These are phyloP conservation scores for Verticillium nubilum DNA, from an alignment of 2,329 filamentous ascomycete genomes.

Conservation along the genomic window DNA sequence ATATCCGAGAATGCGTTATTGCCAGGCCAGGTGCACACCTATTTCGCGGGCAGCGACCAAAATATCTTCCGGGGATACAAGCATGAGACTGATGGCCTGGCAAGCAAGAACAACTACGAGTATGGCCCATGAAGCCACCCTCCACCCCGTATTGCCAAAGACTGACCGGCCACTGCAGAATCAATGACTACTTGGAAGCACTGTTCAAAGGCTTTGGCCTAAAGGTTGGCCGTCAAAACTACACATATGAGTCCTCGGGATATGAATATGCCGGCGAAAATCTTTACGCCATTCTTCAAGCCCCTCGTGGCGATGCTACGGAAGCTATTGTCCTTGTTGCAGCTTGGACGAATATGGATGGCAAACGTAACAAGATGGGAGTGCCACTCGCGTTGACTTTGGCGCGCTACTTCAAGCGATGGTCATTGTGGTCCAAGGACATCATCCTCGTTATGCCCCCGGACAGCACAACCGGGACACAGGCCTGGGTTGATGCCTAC, in stretches of 20 bases:
- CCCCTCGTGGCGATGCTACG: slow-evolving; percentile 90
- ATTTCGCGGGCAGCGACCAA: slow-evolving; percentile 94
- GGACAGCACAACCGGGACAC: slow-evolving; percentile 83
- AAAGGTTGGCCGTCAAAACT: slow-evolving; percentile 84
- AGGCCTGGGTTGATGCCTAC: slow-evolving; percentile 97
- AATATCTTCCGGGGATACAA: slow-evolving; percentile 88
- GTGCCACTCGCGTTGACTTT: slow-evolving; percentile 81
- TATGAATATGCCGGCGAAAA: slow-evolving; percentile 76
- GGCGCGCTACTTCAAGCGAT: slow-evolving; percentile 91
- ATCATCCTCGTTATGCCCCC: slow-evolving; percentile 88
- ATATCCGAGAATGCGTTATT: slow-evolving; percentile 96
- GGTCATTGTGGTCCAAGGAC: slow-evolving; percentile 98
- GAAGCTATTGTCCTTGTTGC: slow-evolving; percentile 93
- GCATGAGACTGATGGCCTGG: slow-evolving; percentile 68
- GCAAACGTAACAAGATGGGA: slow-evolving; percentile 76
- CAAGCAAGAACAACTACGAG: slow-evolving; percentile 46
- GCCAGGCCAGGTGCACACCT: slow-evolving; percentile 94
- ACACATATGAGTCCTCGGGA: slow-evolving; percentile 76
- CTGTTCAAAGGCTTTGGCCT: slow-evolving; percentile 76
- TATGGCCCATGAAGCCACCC: slow-evolving; percentile 22
- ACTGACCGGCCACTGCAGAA: slow-evolving; percentile 26
- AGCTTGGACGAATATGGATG: slow-evolving; percentile 78
- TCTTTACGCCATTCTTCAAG: slow-evolving; percentile 87
- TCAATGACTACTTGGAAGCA: slow-evolving; percentile 66
- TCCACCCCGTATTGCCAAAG: background rate